Evolutionary conservation across 2,329 filamentous ascomycete species (phyloP).

Genomic region (Ophiocordyceps camponoti-saundersi): DNA sequence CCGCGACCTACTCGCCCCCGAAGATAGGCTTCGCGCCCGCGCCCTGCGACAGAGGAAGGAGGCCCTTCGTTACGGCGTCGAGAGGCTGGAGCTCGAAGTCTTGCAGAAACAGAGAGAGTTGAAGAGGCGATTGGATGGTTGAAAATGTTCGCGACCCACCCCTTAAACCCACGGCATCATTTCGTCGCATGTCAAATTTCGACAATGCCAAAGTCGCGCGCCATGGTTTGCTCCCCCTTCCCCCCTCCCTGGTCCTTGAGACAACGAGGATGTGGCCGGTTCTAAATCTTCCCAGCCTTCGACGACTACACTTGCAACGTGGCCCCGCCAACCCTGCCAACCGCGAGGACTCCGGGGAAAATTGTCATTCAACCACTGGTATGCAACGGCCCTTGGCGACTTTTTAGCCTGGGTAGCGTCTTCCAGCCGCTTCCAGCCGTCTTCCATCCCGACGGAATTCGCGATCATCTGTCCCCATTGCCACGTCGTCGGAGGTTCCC

Average conservation of each 20-base stretch:
- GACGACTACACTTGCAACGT: neutral
- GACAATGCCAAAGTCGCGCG: too few relatives aligned
- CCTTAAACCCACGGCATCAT: too few relatives aligned
- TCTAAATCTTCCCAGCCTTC: neutral
- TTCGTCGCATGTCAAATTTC: too few relatives aligned
- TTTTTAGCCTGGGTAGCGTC: neutral
- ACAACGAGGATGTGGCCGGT: neutral
- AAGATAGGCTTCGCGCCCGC: constrained; percentile 32
- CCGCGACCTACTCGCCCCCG: constrained; percentile 28
- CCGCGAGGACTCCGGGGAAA: neutral
- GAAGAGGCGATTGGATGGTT: constrained; percentile 23
- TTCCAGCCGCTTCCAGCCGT: neutral
- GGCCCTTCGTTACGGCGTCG: constrained; percentile 70
- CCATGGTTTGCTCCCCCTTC: neutral
- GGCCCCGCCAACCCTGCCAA: neutral
- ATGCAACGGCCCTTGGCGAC: neutral
- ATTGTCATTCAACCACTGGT: neutral
- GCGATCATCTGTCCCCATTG: neutral
- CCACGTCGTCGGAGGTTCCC: neutral
- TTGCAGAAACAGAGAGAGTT: constrained; percentile 52
- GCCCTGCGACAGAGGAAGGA: constrained; percentile 69
- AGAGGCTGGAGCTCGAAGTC: constrained; percentile 73
- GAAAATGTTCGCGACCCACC: too few relatives aligned
- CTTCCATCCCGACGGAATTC: neutral
- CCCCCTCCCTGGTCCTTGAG: neutral